Percentiles rank a stretch among this genome's conserved stretches.
These are phyloP conservation scores for Mastigamoeba balamuthi DNA, from an alignment of 78 protist genomes.

Conservation along the genomic window DNA sequence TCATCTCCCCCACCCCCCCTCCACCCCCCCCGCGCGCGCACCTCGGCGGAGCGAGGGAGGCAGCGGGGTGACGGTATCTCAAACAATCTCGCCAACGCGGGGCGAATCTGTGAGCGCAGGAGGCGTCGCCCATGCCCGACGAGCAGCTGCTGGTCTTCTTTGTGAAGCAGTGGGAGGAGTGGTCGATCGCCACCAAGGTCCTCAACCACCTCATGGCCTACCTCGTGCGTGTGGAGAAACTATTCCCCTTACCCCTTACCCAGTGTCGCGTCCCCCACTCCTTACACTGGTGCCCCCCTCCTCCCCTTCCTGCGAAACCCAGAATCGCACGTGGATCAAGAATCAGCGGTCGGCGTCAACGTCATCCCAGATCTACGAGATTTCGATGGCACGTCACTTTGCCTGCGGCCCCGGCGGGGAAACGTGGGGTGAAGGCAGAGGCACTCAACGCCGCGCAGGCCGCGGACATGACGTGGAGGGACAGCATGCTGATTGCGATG, in stretches of 20 bases:
- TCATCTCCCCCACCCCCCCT: background rate
- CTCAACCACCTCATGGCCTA: constrained; percentile 30
- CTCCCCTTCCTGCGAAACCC: background rate
- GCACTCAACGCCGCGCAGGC: background rate
- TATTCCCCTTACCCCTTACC: background rate
- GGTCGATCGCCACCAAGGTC: constrained; percentile 32
- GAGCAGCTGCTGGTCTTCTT: constrained; percentile 25
- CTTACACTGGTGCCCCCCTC: background rate
- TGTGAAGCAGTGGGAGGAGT: constrained; percentile 48
- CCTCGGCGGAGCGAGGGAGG: no score
- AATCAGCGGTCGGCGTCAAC: background rate
- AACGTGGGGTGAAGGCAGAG: no score
- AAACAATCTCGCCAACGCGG: no score
- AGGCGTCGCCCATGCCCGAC: background rate
- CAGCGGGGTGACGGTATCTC: no score
- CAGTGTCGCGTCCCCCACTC: background rate
- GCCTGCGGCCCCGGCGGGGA: constrained; percentile 4
- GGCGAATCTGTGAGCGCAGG: no score
- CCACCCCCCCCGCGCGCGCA: no score
- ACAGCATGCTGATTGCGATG: background rate
- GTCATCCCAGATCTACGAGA: background rate
- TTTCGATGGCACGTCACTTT: constrained; percentile 10
- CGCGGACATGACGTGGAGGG: background rate
- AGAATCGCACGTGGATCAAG: constrained; percentile 14
- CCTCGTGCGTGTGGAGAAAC: constrained; percentile 26